Percentiles rank a stretch among this genome's conserved stretches.
Conservation (phyloP, 83 land plant genomes). For the Diphasiastrum complanatum region DNA sequence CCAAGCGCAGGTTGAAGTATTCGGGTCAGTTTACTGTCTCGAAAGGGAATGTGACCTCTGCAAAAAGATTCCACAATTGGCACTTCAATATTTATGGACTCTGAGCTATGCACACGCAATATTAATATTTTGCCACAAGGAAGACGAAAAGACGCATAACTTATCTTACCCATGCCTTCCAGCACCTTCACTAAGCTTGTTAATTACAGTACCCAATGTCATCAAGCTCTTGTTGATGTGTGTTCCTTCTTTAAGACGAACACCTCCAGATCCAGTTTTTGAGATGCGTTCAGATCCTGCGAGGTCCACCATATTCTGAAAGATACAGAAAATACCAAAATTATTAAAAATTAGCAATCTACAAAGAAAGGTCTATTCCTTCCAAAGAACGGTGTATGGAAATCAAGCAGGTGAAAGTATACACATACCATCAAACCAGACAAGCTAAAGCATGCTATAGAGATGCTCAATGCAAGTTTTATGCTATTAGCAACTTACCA, state of each 20-base stretch:
- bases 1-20: slow-evolving; percentile 40
- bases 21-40: slow-evolving; percentile 35
- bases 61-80: slow-evolving; percentile 1
- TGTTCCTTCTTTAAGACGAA: slow-evolving; percentile 34
- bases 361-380: neutral
- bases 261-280: slow-evolving; percentile 36
- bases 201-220: slow-evolving; percentile 38
- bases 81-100: neutral
- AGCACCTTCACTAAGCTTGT: slow-evolving; percentile 33
- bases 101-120: neutral
- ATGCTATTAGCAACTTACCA: slow-evolving; percentile 32
- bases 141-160: neutral
- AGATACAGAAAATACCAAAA: neutral
- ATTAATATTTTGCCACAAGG: neutral
- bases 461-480: neutral
- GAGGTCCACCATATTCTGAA: slow-evolving; percentile 34
- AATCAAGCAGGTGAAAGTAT: neutral
- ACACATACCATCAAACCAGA: neutral
- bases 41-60: slow-evolving; percentile 35
- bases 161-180: slow-evolving; percentile 22
- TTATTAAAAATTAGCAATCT: too few species aligned
- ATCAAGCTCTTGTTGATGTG: slow-evolving; percentile 35
- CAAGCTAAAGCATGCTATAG: neutral
- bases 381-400: neutral
- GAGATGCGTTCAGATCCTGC: slow-evolving; percentile 40